Conservation (phyloP, 1,284 basidiomycete genomes). For the Ganoderma sinense region DNA sequence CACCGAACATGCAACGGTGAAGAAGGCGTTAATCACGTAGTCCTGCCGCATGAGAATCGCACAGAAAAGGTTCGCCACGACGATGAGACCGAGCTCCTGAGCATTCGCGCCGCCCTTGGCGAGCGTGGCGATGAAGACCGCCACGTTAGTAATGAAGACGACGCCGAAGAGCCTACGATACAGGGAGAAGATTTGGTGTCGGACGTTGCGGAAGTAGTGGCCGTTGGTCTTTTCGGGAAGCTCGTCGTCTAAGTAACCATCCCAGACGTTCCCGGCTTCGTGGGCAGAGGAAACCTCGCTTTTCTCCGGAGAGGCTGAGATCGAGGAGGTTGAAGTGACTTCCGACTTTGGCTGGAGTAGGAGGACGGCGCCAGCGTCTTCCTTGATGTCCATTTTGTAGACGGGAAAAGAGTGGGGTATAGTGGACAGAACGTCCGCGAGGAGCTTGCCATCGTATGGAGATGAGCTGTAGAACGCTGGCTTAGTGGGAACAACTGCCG, state of each 20-base stretch:
- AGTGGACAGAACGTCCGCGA: slow-evolving; percentile 28
- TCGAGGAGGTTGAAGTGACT: slow-evolving; percentile 9
- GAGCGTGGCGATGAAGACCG: slow-evolving; percentile 55
- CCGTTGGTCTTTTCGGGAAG: slow-evolving; percentile 59
- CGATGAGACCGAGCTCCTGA: slow-evolving; percentile 54
- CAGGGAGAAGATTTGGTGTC: slow-evolving; percentile 60
- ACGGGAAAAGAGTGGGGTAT: slow-evolving; percentile 31
- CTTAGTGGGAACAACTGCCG: slow-evolving; percentile 27
- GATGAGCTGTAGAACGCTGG: slow-evolving; percentile 34
- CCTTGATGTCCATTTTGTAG: slow-evolving; percentile 30
- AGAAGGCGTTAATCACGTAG: slow-evolving; percentile 65
- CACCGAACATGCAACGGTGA: slow-evolving; percentile 57
- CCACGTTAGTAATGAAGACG: slow-evolving; percentile 62
- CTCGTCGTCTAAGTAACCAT: slow-evolving; percentile 57
- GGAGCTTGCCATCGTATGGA: slow-evolving; percentile 34
- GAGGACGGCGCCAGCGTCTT: slow-evolving; percentile 15
- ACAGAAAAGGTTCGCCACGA: slow-evolving; percentile 60
- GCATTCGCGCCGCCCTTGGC: slow-evolving; percentile 51
- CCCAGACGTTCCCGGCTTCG: slow-evolving; percentile 49
- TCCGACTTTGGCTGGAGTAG: slow-evolving; percentile 21
- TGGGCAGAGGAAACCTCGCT: slow-evolving; percentile 24
- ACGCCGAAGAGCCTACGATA: slow-evolving; percentile 66
- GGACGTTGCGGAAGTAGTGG: slow-evolving; percentile 55
- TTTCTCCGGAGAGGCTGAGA: slow-evolving; percentile 22
- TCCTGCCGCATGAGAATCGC: slow-evolving; percentile 70